Conservation (phyloP, 495 filamentous ascomycete genomes). For the Chaetomium cochliodes region DNA sequence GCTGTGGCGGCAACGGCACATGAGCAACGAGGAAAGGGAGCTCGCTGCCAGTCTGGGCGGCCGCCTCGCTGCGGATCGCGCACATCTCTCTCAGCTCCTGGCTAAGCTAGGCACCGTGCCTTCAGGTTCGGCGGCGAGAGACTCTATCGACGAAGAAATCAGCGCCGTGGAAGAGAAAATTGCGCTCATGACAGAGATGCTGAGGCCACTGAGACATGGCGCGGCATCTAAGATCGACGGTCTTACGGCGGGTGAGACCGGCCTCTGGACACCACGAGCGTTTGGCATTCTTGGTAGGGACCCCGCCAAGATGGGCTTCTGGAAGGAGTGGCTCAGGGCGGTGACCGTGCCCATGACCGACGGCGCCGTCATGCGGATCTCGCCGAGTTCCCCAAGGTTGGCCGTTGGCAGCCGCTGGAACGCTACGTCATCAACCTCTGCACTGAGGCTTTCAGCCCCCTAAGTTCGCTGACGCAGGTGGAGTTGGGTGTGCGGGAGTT, state of each 20-base stretch:
- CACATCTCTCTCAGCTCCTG: slow-evolving; percentile 83
- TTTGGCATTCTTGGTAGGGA: slow-evolving; percentile 93
- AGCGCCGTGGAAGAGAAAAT: slow-evolving; percentile 97
- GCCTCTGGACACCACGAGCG: slow-evolving; percentile 92
- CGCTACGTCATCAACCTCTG: slow-evolving; percentile 97
- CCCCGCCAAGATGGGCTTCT: slow-evolving; percentile 79
- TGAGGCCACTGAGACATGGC: slow-evolving; percentile 88
- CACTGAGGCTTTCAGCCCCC: slow-evolving; percentile 87
- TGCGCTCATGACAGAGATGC: slow-evolving; percentile 88
- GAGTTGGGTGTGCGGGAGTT: slow-evolving; percentile 88
- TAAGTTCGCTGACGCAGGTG: slow-evolving; percentile 91
- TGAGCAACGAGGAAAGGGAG: slow-evolving; percentile 94
- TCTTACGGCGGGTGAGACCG: slow-evolving; percentile 91
- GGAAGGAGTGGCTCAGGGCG: slow-evolving; percentile 97
- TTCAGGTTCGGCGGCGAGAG: slow-evolving; percentile 77
- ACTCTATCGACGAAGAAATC: slow-evolving; percentile 87
- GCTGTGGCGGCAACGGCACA: slow-evolving; percentile 89
- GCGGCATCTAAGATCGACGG: slow-evolving; percentile 97
- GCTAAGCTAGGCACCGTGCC: slow-evolving; percentile 74
- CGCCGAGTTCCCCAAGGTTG: slow-evolving; percentile 86
- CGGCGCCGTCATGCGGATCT: slow-evolving; percentile 76
- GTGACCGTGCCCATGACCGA: slow-evolving; percentile 93
- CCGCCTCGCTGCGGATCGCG: slow-evolving; percentile 82
- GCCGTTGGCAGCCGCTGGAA: slow-evolving; percentile 95
- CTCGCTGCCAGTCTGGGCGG: slow-evolving; percentile 90